Base-by-base conservation (phyloP, 306 rosid species). In the Pterocarpus macrocarpus region DNA sequence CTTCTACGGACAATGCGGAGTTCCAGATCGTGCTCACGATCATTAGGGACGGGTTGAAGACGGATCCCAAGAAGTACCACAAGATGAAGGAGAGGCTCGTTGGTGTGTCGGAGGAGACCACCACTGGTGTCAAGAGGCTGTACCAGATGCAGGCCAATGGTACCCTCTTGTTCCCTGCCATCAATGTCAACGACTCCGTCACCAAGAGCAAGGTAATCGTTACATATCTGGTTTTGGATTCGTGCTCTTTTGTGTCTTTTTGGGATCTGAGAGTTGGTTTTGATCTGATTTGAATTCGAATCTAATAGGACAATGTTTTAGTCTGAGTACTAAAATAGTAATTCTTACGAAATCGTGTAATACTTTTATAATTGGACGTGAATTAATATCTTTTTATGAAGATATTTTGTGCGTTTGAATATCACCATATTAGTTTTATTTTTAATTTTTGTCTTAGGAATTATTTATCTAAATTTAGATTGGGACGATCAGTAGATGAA, bases 71-170 rank as follows among this genome's bases (percentile, higher is more conserved):
- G 87, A 89, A 81, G 92, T 93, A 95, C 90, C 97, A 67, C 70
- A 95, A 90, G 89, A 95, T 95, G 99, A 90, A 91, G 87, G 85
- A 85, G 30, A 90, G 98, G 34, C 57, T 95, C 10, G 99, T 95
- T 0, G 99, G 99, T 22, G 99, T 95, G 4, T 95, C 97, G 0
- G 99, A 95, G 84, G 99, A 95, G 82, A 95, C 99, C 58, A 95
- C 99, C 64, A 95, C 99, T 11, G 99, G 99, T 15, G 99, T 95
- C n/a, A 93, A 95, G 92, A 95, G 97, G 85, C 85, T 95, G 10
- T 95, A 93, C 68, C 99, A 95, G 90, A 95, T 93, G 99, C 94
- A 95, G 82, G 83, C 76, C 17, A 92, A 79, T 74, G 97, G 97
- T 5, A 16, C 92, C 1, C 77, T 95, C 75, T 71, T 95, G 87